Evolutionary conservation across 352 stramenopile species (phyloP).

Genomic region (Globisporangium lucens): DNA sequence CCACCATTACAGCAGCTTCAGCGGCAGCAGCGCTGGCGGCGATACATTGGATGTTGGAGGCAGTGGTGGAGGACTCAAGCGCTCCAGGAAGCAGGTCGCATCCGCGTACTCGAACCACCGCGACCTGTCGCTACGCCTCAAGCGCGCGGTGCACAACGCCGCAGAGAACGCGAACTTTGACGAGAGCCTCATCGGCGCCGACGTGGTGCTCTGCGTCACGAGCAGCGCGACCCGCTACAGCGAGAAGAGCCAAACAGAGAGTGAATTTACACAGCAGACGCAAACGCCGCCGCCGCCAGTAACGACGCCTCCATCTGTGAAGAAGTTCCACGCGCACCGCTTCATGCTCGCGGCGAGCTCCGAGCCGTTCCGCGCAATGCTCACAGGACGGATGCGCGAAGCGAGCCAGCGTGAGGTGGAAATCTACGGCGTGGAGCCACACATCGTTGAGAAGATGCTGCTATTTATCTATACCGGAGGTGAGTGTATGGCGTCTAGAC

Average conservation of each 20-base stretch:
- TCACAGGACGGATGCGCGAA: conserved; percentile 80
- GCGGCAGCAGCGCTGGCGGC: background rate
- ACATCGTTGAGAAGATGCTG: conserved; percentile 79
- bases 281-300: background rate
- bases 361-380: conserved; percentile 78
- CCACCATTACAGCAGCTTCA: background rate
- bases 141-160: conserved; percentile 36
- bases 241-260: conserved; percentile 2
- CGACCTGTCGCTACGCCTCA: conserved; percentile 57
- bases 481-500: conserved; percentile 8
- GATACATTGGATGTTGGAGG: background rate
- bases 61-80: conserved; percentile 7
- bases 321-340: conserved; percentile 64
- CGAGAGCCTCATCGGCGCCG: conserved; percentile 56
- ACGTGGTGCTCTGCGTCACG: conserved; percentile 70
- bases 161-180: conserved; percentile 39
- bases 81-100: conserved; percentile 31
- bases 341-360: conserved; percentile 86
- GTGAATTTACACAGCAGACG: background rate
- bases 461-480: conserved; percentile 83
- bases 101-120: conserved; percentile 60
- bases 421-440: conserved; percentile 57
- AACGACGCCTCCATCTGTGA: background rate
- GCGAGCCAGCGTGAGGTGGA: conserved; percentile 66
- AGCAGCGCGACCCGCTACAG: conserved; percentile 5